Evolutionary conservation across 139 green algal genomes (phyloP).

Genomic region (Astrephomene gubernaculifera): DNA sequence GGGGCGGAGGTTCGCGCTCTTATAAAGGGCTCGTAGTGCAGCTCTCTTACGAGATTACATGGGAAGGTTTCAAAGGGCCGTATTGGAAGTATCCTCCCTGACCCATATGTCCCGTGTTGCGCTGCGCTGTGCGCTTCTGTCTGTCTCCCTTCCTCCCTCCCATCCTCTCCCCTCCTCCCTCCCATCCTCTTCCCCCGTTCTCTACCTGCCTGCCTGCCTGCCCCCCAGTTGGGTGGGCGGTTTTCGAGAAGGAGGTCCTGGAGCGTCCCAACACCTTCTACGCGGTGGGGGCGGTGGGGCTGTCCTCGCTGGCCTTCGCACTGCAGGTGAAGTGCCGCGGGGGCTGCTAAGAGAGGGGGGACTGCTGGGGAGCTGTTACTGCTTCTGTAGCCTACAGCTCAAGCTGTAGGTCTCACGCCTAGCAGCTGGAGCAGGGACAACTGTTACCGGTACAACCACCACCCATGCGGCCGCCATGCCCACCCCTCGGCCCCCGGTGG

Average conservation of each 20-base stretch:
- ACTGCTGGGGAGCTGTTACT: too few species aligned
- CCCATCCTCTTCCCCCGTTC: not conserved
- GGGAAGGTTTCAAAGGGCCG: too few species aligned
- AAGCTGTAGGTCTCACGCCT: too few species aligned
- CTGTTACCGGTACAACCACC: too few species aligned
- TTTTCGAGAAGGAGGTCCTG: not conserved
- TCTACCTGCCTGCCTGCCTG: not conserved
- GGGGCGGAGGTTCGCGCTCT: too few species aligned
- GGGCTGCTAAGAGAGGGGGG: too few species aligned
- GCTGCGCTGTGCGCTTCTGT: not conserved
- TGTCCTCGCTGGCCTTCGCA: conserved; percentile 48
- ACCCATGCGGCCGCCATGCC: too few species aligned
- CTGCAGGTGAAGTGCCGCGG: conserved; percentile 53
- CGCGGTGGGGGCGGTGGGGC: conserved; percentile 53
- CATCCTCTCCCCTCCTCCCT: not conserved
- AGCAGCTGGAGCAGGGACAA: too few species aligned
- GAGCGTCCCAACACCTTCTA: conserved; percentile 43
- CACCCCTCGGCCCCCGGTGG: too few species aligned
- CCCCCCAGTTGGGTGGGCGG: conserved; percentile 22
- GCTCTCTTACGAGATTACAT: too few species aligned
- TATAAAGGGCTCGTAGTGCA: too few species aligned
- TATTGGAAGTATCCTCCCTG: not conserved
- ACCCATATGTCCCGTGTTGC: not conserved
- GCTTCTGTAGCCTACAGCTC: too few species aligned
- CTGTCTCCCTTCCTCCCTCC: not conserved